Evolutionary conservation across 1,284 basidiomycete species (phyloP), one percentile per base, ranked within the genome.

Genomic region (Leccinum holopus): DNA sequence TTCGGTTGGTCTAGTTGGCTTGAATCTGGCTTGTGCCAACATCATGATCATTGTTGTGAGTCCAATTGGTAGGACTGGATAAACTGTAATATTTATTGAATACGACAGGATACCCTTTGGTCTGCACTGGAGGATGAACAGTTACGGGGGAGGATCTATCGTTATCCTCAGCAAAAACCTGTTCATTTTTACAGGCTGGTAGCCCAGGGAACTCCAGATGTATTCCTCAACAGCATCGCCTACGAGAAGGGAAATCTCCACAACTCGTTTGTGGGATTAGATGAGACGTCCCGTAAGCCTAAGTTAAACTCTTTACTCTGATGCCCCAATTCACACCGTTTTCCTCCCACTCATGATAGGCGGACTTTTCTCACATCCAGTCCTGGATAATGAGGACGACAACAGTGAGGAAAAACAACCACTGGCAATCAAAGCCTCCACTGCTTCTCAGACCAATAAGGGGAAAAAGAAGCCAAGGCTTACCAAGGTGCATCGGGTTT

Each of bases 121-220:
- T 68, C 66, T 1, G 52, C 61, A 0, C 25, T 68, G 0, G 60
- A 68, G 0, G 55, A 68, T 1, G 49, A 68, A 14, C 66, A 68
- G 28, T 8, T 68, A 0, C 16, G 11, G 0, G 57, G 61, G 0
- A 21, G 25, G 0, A 61, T 68, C 0, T 62, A 63, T 7, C 14
- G 57, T 0, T 68, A 28, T 16, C 60, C 63, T 0, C 63, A 68
- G 5, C 28, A 49, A 0, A 68, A 68, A 18, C 7, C n/a, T 0
- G 60, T 68, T 3, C 39, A 55, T 0, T 49, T 69, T 10, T 69
- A 69, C 11, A 9, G 41, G 0, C 53, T 68, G 0, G n/a, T 69
- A 0, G 57, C 33, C 11, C 33, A 10, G 14, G 18, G 54, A 33
- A 55, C 54, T 21, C 54, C 28, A 2, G 32, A 55, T 55, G 54